Evolutionary conservation across 805 yeast species (phyloP).

Genomic region (Lachancea dasiensis): DNA sequence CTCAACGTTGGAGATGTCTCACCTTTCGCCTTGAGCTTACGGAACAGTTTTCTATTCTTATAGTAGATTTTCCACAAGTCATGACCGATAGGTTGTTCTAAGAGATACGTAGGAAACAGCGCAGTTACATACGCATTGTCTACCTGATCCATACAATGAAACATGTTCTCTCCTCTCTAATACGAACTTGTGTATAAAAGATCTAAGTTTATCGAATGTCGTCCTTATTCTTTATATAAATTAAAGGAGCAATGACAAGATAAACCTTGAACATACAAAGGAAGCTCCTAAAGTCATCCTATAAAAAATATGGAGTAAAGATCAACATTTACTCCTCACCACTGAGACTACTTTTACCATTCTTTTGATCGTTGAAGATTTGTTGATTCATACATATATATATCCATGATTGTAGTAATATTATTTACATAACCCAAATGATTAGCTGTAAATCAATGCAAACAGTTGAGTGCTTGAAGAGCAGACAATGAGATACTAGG

Average conservation of each 20-base stretch:
- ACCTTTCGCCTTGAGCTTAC: constrained; percentile 16
- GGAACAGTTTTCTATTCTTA: constrained; percentile 24
- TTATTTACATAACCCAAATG: constrained; percentile 11
- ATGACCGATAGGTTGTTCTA: constrained; percentile 31
- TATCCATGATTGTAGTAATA: constrained; percentile 9
- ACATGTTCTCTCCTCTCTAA: constrained; percentile 12
- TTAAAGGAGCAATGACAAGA: too few relatives aligned
- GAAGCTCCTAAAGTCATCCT: too few relatives aligned
- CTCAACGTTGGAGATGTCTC: constrained; percentile 3
- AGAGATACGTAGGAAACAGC: constrained; percentile 27
- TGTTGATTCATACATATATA: constrained; percentile 7
- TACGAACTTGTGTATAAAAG: too few relatives aligned
- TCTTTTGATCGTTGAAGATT: constrained; percentile 25
- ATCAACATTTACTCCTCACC: not conserved
- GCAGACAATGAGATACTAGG: constrained; percentile 5
- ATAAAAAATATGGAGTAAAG: not conserved
- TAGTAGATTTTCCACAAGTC: constrained; percentile 24
- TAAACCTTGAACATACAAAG: too few relatives aligned
- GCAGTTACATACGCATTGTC: constrained; percentile 24
- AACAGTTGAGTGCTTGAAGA: constrained; percentile 21
- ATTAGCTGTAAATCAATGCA: constrained; percentile 7
- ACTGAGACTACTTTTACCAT: not conserved
- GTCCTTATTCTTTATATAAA: too few relatives aligned
- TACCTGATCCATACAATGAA: constrained; percentile 23
- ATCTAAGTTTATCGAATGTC: too few relatives aligned